Evolutionary conservation across 2,329 filamentous ascomycete species (phyloP).

Genomic region (Cladosporium sp.): DNA sequence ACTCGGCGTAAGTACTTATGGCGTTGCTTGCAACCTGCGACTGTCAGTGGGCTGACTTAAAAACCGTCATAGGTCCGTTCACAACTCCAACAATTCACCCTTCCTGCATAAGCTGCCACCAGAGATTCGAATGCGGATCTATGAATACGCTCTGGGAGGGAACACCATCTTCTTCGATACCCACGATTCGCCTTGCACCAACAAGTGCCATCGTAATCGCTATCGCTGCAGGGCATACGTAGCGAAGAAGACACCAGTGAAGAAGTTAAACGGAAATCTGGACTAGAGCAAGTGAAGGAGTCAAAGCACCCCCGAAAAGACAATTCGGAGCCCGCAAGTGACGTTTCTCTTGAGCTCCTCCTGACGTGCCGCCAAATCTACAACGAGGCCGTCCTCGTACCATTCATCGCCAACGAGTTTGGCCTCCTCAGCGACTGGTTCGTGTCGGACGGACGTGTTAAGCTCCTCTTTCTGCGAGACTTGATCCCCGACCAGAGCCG

Average conservation of each 20-base stretch:
- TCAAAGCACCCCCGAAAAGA: not conserved
- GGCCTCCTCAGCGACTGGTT: not conserved
- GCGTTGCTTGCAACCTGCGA: not conserved
- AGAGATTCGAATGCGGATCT: not conserved
- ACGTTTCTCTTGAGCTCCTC: not conserved
- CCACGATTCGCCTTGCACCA: not conserved
- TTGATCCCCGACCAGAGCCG: not conserved
- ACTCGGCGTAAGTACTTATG: not conserved
- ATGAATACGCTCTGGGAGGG: not conserved
- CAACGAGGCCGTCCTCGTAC: not conserved
- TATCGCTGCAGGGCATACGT: not conserved
- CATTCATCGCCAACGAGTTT: not conserved
- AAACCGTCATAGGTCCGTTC: not conserved
- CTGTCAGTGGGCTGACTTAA: not conserved
- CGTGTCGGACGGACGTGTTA: accelerated
- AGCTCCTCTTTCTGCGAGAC: not conserved
- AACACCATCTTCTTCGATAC: not conserved
- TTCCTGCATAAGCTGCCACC: not conserved
- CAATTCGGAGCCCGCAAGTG: not conserved
- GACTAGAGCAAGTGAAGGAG: not conserved
- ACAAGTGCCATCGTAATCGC: not conserved
- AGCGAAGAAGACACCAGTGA: not conserved
- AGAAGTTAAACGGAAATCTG: not conserved
- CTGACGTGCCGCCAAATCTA: not conserved
- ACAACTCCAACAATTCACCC: not conserved